Conservation (phyloP, 345 rosid species). For the Isatis tinctoria region DNA sequence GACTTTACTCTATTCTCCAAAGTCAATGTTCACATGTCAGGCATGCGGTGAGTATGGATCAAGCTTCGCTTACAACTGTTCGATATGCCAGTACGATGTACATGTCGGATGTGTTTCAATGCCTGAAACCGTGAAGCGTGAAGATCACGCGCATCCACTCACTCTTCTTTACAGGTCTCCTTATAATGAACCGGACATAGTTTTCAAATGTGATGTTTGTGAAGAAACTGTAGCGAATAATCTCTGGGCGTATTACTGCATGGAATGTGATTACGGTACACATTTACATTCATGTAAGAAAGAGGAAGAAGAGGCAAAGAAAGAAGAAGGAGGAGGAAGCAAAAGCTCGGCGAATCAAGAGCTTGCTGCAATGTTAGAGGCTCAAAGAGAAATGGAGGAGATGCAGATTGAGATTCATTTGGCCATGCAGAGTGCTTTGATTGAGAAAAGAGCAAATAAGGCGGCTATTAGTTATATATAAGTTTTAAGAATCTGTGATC, state of each 20-base stretch:
- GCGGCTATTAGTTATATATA: neutral
- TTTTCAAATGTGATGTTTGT: slow-evolving; percentile 8
- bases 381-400: slow-evolving; percentile 16
- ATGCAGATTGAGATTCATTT: slow-evolving; percentile 22
- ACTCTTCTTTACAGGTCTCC: slow-evolving; percentile 8
- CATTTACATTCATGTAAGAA: slow-evolving; percentile 20
- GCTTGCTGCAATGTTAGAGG: slow-evolving; percentile 19
- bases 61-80: slow-evolving; percentile 16
- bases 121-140: slow-evolving; percentile 16
- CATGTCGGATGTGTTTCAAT: slow-evolving; percentile 18
- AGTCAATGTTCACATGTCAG: slow-evolving; percentile 12
- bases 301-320: neutral
- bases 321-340: slow-evolving; percentile 4
- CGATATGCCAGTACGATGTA: slow-evolving; percentile 10
- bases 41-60: slow-evolving; percentile 20
- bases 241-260: slow-evolving; percentile 12
- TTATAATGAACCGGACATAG: neutral
- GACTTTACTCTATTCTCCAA: slow-evolving; percentile 9
- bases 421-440: slow-evolving; percentile 11
- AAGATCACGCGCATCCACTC: slow-evolving; percentile 16
- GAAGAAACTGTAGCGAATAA: slow-evolving; percentile 17
- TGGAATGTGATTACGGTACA: slow-evolving; percentile 16
- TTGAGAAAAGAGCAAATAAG: neutral
- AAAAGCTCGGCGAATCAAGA: slow-evolving; percentile 9
- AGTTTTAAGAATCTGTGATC: too few relatives aligned